Base-by-base conservation (phyloP, 2,329 filamentous ascomycete species). In the Xylaria sp. region DNA sequence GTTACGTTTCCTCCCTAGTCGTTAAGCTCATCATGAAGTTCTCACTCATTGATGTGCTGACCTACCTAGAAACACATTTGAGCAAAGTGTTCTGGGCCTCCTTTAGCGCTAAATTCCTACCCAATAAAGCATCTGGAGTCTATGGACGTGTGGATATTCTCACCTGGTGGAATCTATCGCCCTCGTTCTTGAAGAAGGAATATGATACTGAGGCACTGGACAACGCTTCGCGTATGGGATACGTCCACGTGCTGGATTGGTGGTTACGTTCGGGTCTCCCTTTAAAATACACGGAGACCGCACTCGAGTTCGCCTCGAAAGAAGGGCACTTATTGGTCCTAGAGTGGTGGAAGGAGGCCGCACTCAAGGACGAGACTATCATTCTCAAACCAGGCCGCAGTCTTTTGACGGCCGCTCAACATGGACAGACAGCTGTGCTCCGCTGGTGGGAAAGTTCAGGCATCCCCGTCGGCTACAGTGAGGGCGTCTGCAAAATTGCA, bases 11-110 rank as follows among this genome's bases (percentile, higher is more conserved):
- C 0, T 89, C 89, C 2, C 81, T 96, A 1, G 91, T 91, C 37
- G 90, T 95, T 64, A 93, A 93, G 71, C 85, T 97, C 40, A 93
- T 97, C 68, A 92, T 97, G 79, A 93, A 95, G 67, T 97, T 97
- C 74, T 91, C 89, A 41, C 88, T 94, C 68, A 90, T 89, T 15
- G 87, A 90, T 11, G 86, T 97, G 3, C 85, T 98, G 33, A 85
- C 86, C 2, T 93, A 90, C 70, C 79, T 92, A 0, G 87, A 90
- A 66, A 83, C 84, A 23, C 80, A 87, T 51, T 84, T 74, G 86
- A 75, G 83, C 4, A 82, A 96, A 62, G 85, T 97, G 3, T 95
- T 96, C 78, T 93, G 90, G 84, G 87, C 89, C 2, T 75, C 73
- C 2, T 95, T 93, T 29, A 93, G 93, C 72, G 91, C 91, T 46